A percentile compares a stretch with the other conserved stretches of the same genome.
Evolutionary conservation across 2,329 filamentous ascomycete species (phyloP).

Genomic region (Biscogniauxia mediterranea): DNA sequence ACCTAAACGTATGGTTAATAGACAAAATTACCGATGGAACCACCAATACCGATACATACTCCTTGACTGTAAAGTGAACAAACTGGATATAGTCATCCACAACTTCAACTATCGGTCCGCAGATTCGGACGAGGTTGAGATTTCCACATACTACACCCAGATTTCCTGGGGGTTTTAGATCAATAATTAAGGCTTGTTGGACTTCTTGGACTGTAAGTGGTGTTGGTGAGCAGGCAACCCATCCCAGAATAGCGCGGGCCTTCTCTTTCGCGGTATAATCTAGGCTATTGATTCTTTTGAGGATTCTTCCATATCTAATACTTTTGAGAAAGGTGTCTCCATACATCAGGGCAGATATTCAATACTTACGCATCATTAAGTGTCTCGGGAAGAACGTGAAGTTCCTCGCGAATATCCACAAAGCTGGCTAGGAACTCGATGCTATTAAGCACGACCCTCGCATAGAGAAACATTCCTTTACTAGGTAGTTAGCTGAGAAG

Average conservation of each 20-base stretch:
- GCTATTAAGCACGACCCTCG: conserved; percentile 25
- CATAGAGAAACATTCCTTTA: conserved; percentile 36
- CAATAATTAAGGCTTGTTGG: conserved; percentile 14
- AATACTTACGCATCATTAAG: conserved; percentile 31
- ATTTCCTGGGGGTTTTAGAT: neutral
- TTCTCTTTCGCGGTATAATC: conserved; percentile 1
- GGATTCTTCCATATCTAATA: too few species aligned
- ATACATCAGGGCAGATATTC: neutral
- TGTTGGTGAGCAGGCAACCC: conserved; percentile 20
- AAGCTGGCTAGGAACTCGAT: conserved; percentile 16
- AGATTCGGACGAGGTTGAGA: conserved; percentile 21
- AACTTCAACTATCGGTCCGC: conserved; percentile 33
- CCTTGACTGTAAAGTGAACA: conserved; percentile 35
- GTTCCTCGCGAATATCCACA: conserved; percentile 26
- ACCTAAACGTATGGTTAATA: too few species aligned
- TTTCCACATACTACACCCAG: neutral
- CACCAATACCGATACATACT: conserved; percentile 16
- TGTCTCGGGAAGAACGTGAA: conserved; percentile 27
- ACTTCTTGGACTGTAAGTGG: conserved; percentile 19
- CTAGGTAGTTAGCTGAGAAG: conserved; percentile 1
- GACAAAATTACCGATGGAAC: too few species aligned
- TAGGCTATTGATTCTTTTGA: conserved; percentile 4
- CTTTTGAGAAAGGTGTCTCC: too few species aligned
- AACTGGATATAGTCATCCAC: conserved; percentile 30
- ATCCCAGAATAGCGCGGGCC: conserved; percentile 20